Evolutionary conservation across 2,329 filamentous ascomycete species (phyloP), one percentile per base, ranked within the genome.

Genomic region (Exophiala mesophila): DNA sequence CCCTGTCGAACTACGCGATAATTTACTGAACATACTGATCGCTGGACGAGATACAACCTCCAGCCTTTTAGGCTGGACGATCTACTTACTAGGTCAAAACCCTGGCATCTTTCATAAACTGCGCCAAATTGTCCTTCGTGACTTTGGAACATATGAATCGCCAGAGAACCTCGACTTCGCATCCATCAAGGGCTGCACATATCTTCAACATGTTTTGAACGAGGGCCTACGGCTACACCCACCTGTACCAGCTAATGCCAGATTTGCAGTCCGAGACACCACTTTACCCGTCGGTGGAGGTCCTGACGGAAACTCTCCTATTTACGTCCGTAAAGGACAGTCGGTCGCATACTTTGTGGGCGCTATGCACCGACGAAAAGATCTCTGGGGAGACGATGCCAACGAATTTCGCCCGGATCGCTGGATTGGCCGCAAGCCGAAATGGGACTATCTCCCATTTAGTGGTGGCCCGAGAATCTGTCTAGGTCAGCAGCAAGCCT

Each of bases 381-480:
- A 75, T 30, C 57, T 69, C 42, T 75, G 64, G 59, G 71, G 71
- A 3, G 39, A 57, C 0, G 71, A 74, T 39, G 69, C 68, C 2
- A 63, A 68, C 18, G 69, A 68, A 24, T 87, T 80, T 63, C 70
- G 68, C 45, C 84, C 84, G 1, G 82, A 85, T 31, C 71, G 83
- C 41, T 88, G 83, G 83, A 65, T 82, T 53, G 83, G 1, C 81
- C 83, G 29, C 70, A 84, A 18, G 83, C 85, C 57, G 86, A 84
- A 62, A 78, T 88, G 44, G 44, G 84, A 2, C 44, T 60, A 51
- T 46, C 48, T 54, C 19, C 57, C 53, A 19, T 63, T 58, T 53
- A 59, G 57, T 35, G 54, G 52, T 19, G 57, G 56, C 2, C 56
- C 56, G 1, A 43, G 55, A 19, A 57, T 57, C 16, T 59, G 55